Evolutionary conservation across 352 stramenopile species (phyloP).

Genomic region (Phytopythium oedochilum): DNA sequence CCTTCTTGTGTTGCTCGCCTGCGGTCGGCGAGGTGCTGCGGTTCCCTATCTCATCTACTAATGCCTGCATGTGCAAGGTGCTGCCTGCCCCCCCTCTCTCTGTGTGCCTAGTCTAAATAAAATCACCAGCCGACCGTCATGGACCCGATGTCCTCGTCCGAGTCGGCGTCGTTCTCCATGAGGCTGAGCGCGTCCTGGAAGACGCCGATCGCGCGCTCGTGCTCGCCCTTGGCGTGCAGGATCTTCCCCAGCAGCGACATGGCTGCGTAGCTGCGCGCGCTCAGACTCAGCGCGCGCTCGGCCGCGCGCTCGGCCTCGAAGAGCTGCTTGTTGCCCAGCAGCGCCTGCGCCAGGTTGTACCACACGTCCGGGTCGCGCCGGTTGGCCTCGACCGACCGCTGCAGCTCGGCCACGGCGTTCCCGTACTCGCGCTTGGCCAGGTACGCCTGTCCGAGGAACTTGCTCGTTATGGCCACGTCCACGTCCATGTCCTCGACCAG

Average conservation of each 20-base stretch:
- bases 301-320: conserved; percentile 69
- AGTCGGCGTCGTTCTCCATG: conserved; percentile 62
- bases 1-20: too few relatives aligned
- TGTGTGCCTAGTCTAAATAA: conserved; percentile 3
- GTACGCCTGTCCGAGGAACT: conserved; percentile 64
- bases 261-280: conserved; percentile 51
- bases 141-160: conserved; percentile 73
- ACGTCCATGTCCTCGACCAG: conserved; percentile 46
- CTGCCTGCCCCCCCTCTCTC: background rate
- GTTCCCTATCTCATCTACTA: background rate
- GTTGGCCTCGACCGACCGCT: conserved; percentile 64
- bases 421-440: conserved; percentile 62
- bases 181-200: conserved; percentile 73
- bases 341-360: conserved; percentile 67
- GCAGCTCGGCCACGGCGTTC: conserved; percentile 58
- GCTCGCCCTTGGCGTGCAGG: conserved; percentile 69
- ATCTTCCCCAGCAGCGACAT: conserved; percentile 82
- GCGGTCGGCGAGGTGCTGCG: too few relatives aligned
- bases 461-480: conserved; percentile 63
- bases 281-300: conserved; percentile 45
- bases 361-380: conserved; percentile 65
- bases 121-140: conserved; percentile 76
- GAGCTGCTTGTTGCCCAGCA: conserved; percentile 48
- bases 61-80: background rate
- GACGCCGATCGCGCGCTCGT: conserved; percentile 68